Evolutionary conservation across 768 basidiomycete genomes (phyloP).

Genomic region (Suillus plorans): DNA sequence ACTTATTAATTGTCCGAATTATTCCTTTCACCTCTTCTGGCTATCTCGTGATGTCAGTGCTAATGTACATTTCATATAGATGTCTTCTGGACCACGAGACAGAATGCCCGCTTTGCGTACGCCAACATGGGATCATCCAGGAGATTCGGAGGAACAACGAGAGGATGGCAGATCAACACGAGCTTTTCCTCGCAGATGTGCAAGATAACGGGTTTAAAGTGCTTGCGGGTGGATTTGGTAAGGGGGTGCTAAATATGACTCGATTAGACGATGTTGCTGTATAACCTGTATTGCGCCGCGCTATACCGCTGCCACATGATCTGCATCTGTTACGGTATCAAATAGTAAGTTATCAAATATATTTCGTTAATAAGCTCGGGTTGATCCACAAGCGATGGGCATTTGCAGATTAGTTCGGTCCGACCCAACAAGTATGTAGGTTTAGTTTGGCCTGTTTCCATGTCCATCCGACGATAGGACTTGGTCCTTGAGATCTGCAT

Average conservation of each 20-base stretch:
- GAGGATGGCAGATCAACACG: constrained; percentile 77
- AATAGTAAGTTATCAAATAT: neutral
- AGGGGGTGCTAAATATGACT: constrained; percentile 53
- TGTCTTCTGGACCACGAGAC: constrained; percentile 88
- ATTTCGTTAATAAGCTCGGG: neutral
- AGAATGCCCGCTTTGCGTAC: constrained; percentile 87
- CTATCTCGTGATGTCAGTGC: neutral
- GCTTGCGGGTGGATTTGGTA: constrained; percentile 67
- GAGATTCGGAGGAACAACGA: constrained; percentile 90
- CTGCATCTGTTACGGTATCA: neutral
- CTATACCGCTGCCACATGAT: neutral
- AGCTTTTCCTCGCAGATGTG: constrained; percentile 76
- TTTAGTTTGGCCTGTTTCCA: neutral
- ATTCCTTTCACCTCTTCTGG: constrained; percentile 1
- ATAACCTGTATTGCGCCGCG: constrained; percentile 1
- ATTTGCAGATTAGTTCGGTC: neutral
- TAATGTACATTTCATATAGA: constrained; percentile 37
- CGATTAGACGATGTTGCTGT: constrained; percentile 24
- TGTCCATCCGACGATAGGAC: neutral
- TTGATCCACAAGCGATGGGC: neutral
- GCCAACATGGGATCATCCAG: constrained; percentile 83
- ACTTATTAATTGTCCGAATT: neutral
- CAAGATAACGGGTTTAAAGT: constrained; percentile 68
- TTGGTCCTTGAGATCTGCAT: neutral
- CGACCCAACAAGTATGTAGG: neutral